Percentiles rank a stretch among this genome's conserved stretches.
These are phyloP conservation scores for Erodium trifolium DNA, from an alignment of 441 rosid species.

Conservation along the genomic window DNA sequence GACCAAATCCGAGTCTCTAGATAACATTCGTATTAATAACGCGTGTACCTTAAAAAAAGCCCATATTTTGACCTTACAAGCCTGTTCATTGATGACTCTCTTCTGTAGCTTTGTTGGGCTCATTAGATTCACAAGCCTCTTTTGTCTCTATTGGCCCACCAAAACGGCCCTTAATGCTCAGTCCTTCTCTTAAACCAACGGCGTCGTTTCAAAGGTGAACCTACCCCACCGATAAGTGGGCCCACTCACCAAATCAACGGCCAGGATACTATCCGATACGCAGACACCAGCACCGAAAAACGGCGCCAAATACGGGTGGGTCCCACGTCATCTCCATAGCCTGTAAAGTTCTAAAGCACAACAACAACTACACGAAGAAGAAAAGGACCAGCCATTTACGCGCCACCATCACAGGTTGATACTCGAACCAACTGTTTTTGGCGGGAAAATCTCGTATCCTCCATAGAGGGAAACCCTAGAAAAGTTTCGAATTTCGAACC, in stretches of 20 bases:
- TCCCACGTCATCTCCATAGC: neutral
- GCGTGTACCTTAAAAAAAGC: no score
- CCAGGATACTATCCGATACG: neutral
- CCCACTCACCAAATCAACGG: neutral
- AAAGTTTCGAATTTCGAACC: slow-evolving; percentile 13
- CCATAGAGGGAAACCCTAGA: neutral
- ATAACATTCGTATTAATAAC: no score
- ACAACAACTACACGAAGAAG: neutral
- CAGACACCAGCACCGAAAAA: neutral
- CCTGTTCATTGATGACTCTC: no score
- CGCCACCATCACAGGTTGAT: no score
- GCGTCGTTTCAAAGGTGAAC: neutral
- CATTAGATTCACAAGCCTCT: no score
- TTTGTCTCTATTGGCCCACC: no score
- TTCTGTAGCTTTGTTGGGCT: no score
- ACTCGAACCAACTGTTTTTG: neutral
- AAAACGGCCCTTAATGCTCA: no score
- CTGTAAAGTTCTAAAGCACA: no score
- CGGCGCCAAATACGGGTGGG: neutral
- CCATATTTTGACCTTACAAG: no score
- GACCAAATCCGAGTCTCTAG: no score
- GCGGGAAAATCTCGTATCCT: neutral
- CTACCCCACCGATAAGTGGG: neutral
- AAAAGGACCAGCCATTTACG: neutral
- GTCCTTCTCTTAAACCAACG: neutral